Percentiles rank a stretch among this genome's conserved stretches.
Evolutionary conservation across 805 yeast species (phyloP).

Genomic region (Jamesozyma piceae): DNA sequence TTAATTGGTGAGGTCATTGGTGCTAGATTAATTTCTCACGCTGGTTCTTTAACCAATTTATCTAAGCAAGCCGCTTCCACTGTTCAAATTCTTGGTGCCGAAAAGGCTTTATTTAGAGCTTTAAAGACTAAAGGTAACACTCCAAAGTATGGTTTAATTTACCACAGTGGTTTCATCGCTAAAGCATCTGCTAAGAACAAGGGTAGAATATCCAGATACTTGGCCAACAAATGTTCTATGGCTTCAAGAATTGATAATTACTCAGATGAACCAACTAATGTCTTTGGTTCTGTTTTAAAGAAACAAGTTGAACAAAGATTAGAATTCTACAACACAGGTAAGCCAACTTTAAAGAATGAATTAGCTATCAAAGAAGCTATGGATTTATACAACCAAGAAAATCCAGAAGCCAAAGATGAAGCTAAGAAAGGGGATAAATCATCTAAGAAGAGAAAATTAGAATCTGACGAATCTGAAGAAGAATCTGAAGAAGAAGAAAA

Average conservation of each 20-base stretch:
- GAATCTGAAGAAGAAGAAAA: constrained; percentile 17
- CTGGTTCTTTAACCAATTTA: constrained; percentile 92
- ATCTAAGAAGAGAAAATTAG: constrained; percentile 24
- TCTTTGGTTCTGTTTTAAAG: constrained; percentile 83
- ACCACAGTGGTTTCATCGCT: constrained; percentile 91
- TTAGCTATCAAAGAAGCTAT: constrained; percentile 92
- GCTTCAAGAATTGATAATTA: constrained; percentile 98
- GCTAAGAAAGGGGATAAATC: constrained; percentile 24
- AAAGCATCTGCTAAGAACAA: constrained; percentile 92
- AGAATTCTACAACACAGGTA: constrained; percentile 91
- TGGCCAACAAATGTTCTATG: constrained; percentile 98
- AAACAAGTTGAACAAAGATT: constrained; percentile 97
- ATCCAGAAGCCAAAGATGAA: constrained; percentile 36
- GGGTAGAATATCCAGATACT: constrained; percentile 97
- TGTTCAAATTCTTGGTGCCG: constrained; percentile 96
- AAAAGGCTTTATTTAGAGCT: constrained; percentile 92
- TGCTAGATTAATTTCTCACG: constrained; percentile 95
- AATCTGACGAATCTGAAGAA: constrained; percentile 31
- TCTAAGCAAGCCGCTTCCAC: constrained; percentile 99
- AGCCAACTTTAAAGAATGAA: constrained; percentile 90
- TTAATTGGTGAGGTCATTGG: constrained; percentile 98
- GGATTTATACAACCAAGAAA: constrained; percentile 44
- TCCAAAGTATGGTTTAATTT: constrained; percentile 90
- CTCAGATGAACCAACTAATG: constrained; percentile 86
- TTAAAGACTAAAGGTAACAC: constrained; percentile 94